phyloP scores from a whole-genome alignment of 306 rosid species.

The Senna tora region DNA sequence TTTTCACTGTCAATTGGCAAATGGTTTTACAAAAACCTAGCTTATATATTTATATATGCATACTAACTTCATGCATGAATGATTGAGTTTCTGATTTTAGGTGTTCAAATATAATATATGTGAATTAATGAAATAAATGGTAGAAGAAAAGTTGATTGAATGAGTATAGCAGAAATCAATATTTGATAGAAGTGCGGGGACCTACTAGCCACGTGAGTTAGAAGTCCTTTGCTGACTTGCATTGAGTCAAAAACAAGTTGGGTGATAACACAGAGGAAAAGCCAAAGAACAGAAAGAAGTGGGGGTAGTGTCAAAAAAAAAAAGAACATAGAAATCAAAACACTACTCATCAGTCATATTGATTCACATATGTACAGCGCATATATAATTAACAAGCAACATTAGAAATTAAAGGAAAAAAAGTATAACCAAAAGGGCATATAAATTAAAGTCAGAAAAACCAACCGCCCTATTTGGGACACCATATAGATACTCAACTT shows the following conservation, averaged over 20 bases:
- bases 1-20: not conserved
- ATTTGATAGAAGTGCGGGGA: too few species aligned
- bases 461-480: not conserved
- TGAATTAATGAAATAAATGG: too few species aligned
- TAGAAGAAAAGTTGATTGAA: too few species aligned
- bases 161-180: too few species aligned
- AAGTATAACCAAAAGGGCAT: not conserved
- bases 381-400: not conserved
- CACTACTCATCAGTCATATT: too few species aligned
- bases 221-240: not conserved
- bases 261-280: not conserved
- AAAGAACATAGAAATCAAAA: not conserved
- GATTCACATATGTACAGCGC: not conserved
- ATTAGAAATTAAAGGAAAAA: conserved; percentile 7
- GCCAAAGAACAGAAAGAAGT: not conserved
- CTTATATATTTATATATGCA: not conserved
- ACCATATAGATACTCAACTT: not conserved
- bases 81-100: not conserved
- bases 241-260: not conserved
- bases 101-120: not conserved
- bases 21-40: not conserved
- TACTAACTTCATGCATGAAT: not conserved
- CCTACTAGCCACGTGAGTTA: not conserved
- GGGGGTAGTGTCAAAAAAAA: not conserved
- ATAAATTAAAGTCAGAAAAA: not conserved